phyloP scores from a whole-genome alignment of 1,284 basidiomycete genomes.

The Thelephora terrestris region DNA sequence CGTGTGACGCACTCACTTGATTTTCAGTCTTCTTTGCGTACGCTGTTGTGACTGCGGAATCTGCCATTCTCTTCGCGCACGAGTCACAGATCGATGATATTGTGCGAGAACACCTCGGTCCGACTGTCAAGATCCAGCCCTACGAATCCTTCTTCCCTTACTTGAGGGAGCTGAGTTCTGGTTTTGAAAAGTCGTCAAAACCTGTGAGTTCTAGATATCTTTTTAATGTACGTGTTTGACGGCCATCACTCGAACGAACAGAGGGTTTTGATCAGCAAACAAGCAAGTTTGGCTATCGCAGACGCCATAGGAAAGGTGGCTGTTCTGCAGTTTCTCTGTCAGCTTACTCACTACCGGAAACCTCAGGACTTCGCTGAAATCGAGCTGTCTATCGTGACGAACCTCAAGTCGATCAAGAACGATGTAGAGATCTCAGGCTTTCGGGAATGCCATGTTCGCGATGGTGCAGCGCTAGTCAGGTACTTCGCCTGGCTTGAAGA shows the following conservation, averaged over 20 bases:
- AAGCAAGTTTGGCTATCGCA: slow-evolving; percentile 70
- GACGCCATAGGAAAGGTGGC: slow-evolving; percentile 61
- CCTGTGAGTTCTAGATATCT: not conserved
- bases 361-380: slow-evolving; percentile 41
- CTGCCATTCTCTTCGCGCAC: slow-evolving; percentile 69
- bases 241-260: slow-evolving; percentile 16
- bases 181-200: slow-evolving; percentile 20
- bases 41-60: slow-evolving; percentile 65
- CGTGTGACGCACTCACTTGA: not conserved
- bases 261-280: slow-evolving; percentile 60
- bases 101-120: slow-evolving; percentile 49
- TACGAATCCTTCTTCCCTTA: slow-evolving; percentile 65
- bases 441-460: slow-evolving; percentile 80
- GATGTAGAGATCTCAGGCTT: slow-evolving; percentile 77
- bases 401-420: slow-evolving; percentile 90
- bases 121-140: slow-evolving; percentile 55
- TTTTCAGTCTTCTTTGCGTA: slow-evolving; percentile 86
- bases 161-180: slow-evolving; percentile 41
- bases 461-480: slow-evolving; percentile 78
- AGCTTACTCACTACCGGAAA: slow-evolving; percentile 7
- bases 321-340: slow-evolving; percentile 9
- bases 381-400: slow-evolving; percentile 64
- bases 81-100: slow-evolving; percentile 48
- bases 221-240: not conserved
- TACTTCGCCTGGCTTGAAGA: slow-evolving; percentile 97